Percentiles rank a stretch among this genome's conserved stretches.
These are phyloP conservation scores for Trichoderma gracile DNA, from an alignment of 2,329 filamentous ascomycete genomes.

Conservation along the genomic window DNA sequence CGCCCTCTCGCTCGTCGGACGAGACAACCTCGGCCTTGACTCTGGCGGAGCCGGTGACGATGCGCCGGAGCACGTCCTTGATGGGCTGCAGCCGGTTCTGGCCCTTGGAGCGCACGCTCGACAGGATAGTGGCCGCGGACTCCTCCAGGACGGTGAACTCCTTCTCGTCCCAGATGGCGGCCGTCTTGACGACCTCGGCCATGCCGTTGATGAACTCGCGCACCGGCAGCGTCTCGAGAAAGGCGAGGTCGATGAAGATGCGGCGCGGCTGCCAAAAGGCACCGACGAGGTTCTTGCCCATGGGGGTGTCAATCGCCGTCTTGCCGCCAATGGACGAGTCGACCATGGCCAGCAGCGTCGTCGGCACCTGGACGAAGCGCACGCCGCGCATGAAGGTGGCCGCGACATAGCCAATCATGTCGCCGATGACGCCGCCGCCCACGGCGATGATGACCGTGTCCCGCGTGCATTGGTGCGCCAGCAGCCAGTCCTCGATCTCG, in stretches of 20 bases:
- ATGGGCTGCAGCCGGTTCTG: slow-evolving; percentile 69
- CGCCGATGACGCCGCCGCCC: slow-evolving; percentile 94
- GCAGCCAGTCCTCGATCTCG: slow-evolving; percentile 96
- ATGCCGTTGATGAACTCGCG: slow-evolving; percentile 98
- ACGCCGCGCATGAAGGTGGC: slow-evolving; percentile 98
- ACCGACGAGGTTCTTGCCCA: slow-evolving; percentile 94
- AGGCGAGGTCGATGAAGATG: slow-evolving; percentile 91
- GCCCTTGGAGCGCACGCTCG: slow-evolving; percentile 39
- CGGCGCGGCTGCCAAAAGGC: slow-evolving; percentile 95
- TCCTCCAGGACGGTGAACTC: slow-evolving; percentile 85
- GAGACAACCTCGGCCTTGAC: slow-evolving; percentile 96
- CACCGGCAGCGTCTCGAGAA: slow-evolving; percentile 85
- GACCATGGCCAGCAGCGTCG: slow-evolving; percentile 93
- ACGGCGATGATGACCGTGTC: slow-evolving; percentile 95
- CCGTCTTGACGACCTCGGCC: slow-evolving; percentile 97
- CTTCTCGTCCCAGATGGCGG: slow-evolving; percentile 88
- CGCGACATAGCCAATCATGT: slow-evolving; percentile 96
- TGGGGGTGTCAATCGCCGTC: slow-evolving; percentile 93
- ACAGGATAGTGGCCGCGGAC: slow-evolving; percentile 74
- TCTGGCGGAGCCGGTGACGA: slow-evolving; percentile 86
- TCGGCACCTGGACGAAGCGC: slow-evolving; percentile 94
- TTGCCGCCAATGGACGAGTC: slow-evolving; percentile 98
- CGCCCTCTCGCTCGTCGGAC: slow-evolving; percentile 89
- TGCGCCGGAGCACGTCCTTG: slow-evolving; percentile 67
- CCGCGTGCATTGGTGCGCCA: slow-evolving; percentile 85